Base-by-base conservation (phyloP, 305 asterid genomes). In the Fraxinus xanthoxyloides region DNA sequence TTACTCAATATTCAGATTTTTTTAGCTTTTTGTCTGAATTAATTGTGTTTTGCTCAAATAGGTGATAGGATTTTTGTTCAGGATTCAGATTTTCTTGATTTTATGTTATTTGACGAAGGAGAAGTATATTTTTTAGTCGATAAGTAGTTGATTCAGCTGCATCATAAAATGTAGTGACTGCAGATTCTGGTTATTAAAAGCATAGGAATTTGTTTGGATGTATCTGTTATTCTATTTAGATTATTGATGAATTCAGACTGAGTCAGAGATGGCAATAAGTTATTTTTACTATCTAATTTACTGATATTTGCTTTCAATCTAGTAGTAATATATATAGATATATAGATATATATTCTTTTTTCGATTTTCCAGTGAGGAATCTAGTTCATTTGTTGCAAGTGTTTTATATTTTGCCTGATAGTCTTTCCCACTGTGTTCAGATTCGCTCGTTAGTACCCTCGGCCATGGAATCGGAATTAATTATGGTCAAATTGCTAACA, bases 401-500 rank as follows among this genome's bases (percentile, higher is more conserved):
- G 21, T 24, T 79, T 10, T 56, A 17, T 56, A 0, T 56, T 56
- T 61, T 61, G 31, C 31, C 31, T 23, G 31, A 63, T 3, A 2
- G 4, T 43, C 54, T 40, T 40, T 40, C 51, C 17, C 5, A 0
- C 61, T 56, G 32, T 56, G 72, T 48, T 63, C 88, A 95, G 97
- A 85, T 86, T 87, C 90, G 43, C 82, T 86, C 54, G 63, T 40
- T 6, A 74, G 87, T 48, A 75, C 73, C 38, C 79, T 30, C 5
- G 79, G 93, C 76, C 10, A 81, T 15, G 97, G 98, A 84, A 48
- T 93, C 56, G 98, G 98, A 76, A 93, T 95, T 31, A 93, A 95
- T 77, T 95, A 93, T 79, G 98, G 98, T 82, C 98, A 91, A 80
- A 91, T 93, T 7, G 98, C 97, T 30, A 89, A 95, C 88, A 87